Evolutionary conservation across 1,139 yeast species (phyloP).

Genomic region (Kluyveromyces marxianus): DNA sequence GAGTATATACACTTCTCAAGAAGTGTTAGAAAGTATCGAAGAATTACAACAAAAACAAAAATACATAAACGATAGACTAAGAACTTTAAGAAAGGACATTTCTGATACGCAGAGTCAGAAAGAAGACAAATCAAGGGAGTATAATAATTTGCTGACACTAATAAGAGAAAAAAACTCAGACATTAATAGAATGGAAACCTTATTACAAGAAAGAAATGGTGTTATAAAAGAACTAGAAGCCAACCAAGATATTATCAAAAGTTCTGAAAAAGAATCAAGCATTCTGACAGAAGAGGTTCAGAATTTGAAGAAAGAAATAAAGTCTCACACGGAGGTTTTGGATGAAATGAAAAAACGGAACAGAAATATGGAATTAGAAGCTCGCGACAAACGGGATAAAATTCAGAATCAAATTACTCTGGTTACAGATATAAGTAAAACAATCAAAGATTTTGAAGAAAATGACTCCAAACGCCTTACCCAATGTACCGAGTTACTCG

Average conservation of each 20-base stretch:
- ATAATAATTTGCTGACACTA: constrained; percentile 42
- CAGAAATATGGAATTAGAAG: constrained; percentile 1
- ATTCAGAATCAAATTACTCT: not conserved
- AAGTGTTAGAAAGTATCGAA: constrained; percentile 30
- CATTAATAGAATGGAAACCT: constrained; percentile 49
- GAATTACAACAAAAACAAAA: constrained; percentile 49
- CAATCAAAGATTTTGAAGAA: constrained; percentile 5
- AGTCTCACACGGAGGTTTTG: not conserved
- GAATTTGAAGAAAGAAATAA: constrained; percentile 4
- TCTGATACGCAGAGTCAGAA: constrained; percentile 41
- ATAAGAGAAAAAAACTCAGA: constrained; percentile 51
- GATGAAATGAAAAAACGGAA: constrained; percentile 1
- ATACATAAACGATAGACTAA: constrained; percentile 38
- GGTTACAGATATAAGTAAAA: not conserved
- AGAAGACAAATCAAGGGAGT: constrained; percentile 42
- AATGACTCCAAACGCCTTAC: not conserved
- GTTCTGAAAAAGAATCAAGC: constrained; percentile 43
- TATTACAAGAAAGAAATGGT: constrained; percentile 38
- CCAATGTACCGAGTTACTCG: not conserved
- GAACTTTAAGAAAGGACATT: constrained; percentile 39
- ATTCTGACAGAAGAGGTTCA: constrained; percentile 27
- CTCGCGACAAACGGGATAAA: not conserved
- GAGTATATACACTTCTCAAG: constrained; percentile 15
- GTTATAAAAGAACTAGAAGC: constrained; percentile 30
- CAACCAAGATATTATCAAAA: constrained; percentile 34